phyloP scores from a whole-genome alignment of 1,284 basidiomycete species.

The Gomphus sp. region DNA sequence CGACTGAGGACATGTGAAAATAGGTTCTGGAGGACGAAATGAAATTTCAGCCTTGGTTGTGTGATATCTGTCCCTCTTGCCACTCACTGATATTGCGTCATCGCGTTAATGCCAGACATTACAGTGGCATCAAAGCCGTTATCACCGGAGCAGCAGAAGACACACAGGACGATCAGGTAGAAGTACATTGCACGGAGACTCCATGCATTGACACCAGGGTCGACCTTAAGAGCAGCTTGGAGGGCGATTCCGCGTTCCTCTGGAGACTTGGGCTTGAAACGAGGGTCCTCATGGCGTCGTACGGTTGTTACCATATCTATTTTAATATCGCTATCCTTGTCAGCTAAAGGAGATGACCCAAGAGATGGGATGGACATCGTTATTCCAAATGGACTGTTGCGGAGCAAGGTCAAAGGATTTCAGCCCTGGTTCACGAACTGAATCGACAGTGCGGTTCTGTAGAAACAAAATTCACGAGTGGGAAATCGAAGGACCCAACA shows the following conservation, averaged over 20 bases:
- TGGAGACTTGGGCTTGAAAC: constrained; percentile 20
- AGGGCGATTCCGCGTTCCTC: constrained; percentile 35
- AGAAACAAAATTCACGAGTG: not conserved
- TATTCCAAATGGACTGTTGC: not conserved
- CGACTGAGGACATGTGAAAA: constrained; percentile 35
- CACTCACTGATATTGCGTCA: constrained; percentile 6
- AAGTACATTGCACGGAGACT: constrained; percentile 31
- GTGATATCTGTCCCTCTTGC: not conserved
- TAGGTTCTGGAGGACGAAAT: constrained; percentile 18
- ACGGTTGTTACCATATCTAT: not conserved
- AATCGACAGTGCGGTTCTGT: not conserved
- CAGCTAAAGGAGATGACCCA: not conserved
- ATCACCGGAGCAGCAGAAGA: constrained; percentile 30
- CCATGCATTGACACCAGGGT: constrained; percentile 36
- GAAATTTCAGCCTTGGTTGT: not conserved
- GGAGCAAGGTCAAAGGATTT: not conserved
- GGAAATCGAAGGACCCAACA: not conserved
- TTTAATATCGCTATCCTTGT: not conserved
- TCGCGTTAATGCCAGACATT: constrained; percentile 41
- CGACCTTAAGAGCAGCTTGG: constrained; percentile 33
- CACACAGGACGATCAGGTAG: constrained; percentile 18
- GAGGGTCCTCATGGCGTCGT: not conserved
- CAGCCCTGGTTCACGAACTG: not conserved
- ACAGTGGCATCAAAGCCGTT: constrained; percentile 45
- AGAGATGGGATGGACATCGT: not conserved